Evolutionary conservation across 495 filamentous ascomycete genomes (phyloP), one percentile per base, ranked within the genome.

Genomic region (Chaetomium fimeti): DNA sequence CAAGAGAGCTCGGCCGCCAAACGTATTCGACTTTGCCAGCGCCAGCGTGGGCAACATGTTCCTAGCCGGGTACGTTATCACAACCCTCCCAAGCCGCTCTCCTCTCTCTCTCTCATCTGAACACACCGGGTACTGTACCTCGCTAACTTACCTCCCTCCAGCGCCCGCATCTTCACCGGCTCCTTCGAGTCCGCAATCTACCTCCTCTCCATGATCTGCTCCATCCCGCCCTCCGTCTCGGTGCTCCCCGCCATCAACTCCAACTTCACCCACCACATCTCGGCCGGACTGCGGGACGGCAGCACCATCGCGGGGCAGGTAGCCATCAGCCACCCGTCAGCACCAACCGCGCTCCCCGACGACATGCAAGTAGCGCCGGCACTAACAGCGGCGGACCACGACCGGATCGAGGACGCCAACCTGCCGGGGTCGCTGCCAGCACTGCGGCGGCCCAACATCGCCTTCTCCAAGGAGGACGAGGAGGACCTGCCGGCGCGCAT

Each of bases 21-120:
- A 86, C 28, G 87, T 87, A 24, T 98, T 96, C 74, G 90, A 94
- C 75, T 98, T 97, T 71, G 85, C 89, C 28, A 86, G 86, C 29
- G 94, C 93, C 11, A 91, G 89, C 58, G 88, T 96, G n/a, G 93
- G 93, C 22, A 98, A 98, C 73, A 76, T 98, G 32, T 98, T 98
- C 75, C 76, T 98, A 58, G 96, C 94, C 11, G 88, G 79, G 75
- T 79, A 70, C 7, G 72, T 66, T 9, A 11, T 11, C 18, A 20
- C 9, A 13, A 13, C 0, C 32, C 16, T n/a, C 2, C 45, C 32
- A 6, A 36, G 32, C 32, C 32, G 7, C 32, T 36, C 32, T 32
- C 29, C 29, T 32, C 29, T 32, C 29, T 32, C 29, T 7, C 7
- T 32, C 29, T 36, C 32, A 36, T 9, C n/a, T n/a, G 12, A 11